A percentile compares a stretch with the other conserved stretches of the same genome.
Evolutionary conservation across 2,329 filamentous ascomycete species (phyloP).

Genomic region (Diaporthe helianthi): DNA sequence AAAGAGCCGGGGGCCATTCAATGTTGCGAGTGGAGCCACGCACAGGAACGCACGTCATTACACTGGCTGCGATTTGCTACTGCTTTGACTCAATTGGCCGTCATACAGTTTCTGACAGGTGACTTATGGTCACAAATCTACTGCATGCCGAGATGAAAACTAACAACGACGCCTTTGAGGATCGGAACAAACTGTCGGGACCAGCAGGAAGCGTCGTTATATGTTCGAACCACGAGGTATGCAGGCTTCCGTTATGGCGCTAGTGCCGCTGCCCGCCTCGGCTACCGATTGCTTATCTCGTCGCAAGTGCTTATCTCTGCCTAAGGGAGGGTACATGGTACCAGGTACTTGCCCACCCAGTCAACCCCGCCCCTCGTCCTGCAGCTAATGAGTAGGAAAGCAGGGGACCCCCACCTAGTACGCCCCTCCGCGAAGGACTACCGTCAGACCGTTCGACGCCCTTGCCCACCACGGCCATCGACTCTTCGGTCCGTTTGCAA

Average conservation of each 20-base stretch:
- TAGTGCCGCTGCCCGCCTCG: conserved; percentile 1
- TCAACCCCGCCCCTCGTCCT: conserved; percentile 1
- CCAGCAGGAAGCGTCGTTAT: background rate
- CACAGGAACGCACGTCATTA: background rate
- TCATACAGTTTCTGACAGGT: background rate
- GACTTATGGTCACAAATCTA: background rate
- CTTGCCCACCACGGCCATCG: background rate
- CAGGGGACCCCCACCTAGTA: background rate
- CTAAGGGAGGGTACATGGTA: background rate
- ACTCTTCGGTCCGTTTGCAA: conserved; percentile 6
- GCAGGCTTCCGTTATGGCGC: background rate
- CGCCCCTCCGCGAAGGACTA: background rate
- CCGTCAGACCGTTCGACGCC: conserved; percentile 9
- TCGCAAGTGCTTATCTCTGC: background rate
- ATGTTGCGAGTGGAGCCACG: background rate
- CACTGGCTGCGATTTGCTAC: too few species aligned
- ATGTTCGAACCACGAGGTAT: background rate
- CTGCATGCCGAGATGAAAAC: background rate
- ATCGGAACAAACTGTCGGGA: background rate
- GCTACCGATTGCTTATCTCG: background rate
- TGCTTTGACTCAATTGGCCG: background rate
- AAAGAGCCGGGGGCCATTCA: conserved; percentile 1
- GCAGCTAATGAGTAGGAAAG: background rate
- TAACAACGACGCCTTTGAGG: background rate
- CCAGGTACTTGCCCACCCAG: background rate